Conservation (phyloP, 192 early-diverging fungal genomes). For the Mortierella hygrophila region DNA sequence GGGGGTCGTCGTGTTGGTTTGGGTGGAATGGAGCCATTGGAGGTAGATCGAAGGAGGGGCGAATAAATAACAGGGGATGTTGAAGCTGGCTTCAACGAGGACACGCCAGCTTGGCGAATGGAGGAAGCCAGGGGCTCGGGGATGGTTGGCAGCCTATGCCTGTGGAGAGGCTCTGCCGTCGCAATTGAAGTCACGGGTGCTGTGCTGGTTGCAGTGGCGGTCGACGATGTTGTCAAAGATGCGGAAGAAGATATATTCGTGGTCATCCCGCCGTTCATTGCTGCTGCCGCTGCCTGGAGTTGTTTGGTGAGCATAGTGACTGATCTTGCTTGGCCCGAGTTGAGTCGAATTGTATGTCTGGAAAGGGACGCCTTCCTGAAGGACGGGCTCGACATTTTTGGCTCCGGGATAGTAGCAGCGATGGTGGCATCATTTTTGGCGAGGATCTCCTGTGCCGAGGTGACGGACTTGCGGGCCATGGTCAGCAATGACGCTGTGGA, state of each 20-base stretch:
- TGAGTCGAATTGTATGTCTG: conserved; percentile 14
- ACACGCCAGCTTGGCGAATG: not conserved
- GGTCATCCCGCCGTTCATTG: not conserved
- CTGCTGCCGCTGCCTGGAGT: conserved; percentile 27
- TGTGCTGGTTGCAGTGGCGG: not conserved
- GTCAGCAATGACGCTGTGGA: conserved; percentile 25
- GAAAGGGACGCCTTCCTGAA: conserved; percentile 17
- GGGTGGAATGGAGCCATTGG: conserved; percentile 11
- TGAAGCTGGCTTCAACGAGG: conserved; percentile 7
- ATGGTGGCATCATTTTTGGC: conserved; percentile 30
- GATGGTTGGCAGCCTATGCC: not conserved
- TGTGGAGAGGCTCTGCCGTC: not conserved
- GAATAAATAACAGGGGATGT: conserved; percentile 28
- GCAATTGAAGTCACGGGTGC: not conserved
- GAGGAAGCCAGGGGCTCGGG: conserved; percentile 12
- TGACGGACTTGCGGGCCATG: conserved; percentile 7
- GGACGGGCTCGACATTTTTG: conserved; percentile 1
- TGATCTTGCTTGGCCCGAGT: conserved; percentile 7
- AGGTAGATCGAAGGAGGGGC: conserved; percentile 22
- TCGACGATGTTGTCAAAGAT: not conserved
- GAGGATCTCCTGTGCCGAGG: conserved; percentile 31
- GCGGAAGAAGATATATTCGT: not conserved
- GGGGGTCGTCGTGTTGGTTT: conserved; percentile 36
- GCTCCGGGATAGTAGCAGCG: conserved; percentile 23
- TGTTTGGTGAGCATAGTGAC: conserved; percentile 44